Base-by-base conservation (phyloP, 768 basidiomycete genomes). In the Basidioascus undulatus region DNA sequence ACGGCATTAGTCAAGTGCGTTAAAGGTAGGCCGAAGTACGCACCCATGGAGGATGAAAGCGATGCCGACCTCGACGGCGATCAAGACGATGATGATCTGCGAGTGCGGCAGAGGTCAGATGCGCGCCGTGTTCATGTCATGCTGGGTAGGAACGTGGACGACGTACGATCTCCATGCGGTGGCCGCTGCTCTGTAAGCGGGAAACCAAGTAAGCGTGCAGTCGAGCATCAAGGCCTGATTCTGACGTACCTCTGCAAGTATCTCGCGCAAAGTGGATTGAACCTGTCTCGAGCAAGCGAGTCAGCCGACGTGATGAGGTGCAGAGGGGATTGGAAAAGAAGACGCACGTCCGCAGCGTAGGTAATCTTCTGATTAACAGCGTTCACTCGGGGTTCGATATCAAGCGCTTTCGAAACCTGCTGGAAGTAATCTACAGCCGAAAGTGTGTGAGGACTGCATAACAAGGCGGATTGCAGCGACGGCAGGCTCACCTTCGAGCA, bases 41-140 rank as follows among this genome's bases (percentile, higher is more conserved):
- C n/a, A n/a, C n/a, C n/a, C n/a, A n/a, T n/a, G n/a, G n/a, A n/a
- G n/a, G n/a, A n/a, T n/a, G n/a, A n/a, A n/a, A n/a, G n/a, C 84
- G 37, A 92, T 77, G 50, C 83, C 64, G n/a, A 86, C 83, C 57
- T 92, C 86, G 9, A 89, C 82, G 0, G 86, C 80, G 51, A 92
- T 89, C 37, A 92, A 72, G 1, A 69, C 67, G 46, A 89, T 92
- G 53, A 89, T 89, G 44, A 92, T 75, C n/a, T n/a, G n/a, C n/a
- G n/a, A n/a, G n/a, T n/a, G n/a, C n/a, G n/a, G n/a, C n/a, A n/a
- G n/a, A n/a, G n/a, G n/a, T n/a, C n/a, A n/a, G n/a, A n/a, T n/a
- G n/a, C n/a, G n/a, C n/a, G n/a, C n/a, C n/a, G n/a, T n/a, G n/a
- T n/a, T n/a, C n/a, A n/a, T n/a, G n/a, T n/a, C n/a, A n/a, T n/a